Evolutionary conservation across 192 early-diverging fungal genomes (phyloP).

Genomic region (Backusella liffmaniae): DNA sequence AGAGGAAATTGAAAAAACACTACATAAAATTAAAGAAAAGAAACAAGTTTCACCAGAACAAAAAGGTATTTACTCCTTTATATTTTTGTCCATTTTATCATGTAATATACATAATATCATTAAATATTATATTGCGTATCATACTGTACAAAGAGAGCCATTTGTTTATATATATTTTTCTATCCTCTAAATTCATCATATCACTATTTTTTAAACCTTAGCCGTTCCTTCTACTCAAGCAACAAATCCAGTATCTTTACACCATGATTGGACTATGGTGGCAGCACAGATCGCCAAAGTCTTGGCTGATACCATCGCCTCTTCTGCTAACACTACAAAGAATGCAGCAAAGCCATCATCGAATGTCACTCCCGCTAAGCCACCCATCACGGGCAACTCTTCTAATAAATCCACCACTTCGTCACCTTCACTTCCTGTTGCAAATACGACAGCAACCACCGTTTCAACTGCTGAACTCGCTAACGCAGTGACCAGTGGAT

Average conservation of each 20-base stretch:
- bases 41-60: conserved; percentile 15
- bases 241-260: not conserved
- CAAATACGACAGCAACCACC: not conserved
- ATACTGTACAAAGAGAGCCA: not conserved
- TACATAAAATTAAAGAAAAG: conserved; percentile 25
- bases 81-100: not conserved
- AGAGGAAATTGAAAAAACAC: conserved; percentile 20
- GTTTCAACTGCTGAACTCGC: not conserved
- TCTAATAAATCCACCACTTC: not conserved
- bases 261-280: conserved; percentile 16
- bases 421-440: not conserved
- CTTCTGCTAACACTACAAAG: not conserved
- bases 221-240: not conserved
- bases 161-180: not conserved
- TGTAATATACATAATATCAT: not conserved
- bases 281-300: conserved; percentile 20
- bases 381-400: not conserved
- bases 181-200: not conserved
- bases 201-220: not conserved
- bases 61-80: conserved; percentile 5
- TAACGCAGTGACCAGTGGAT: conserved; percentile 10
- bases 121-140: not conserved
- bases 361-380: conserved; percentile 3
- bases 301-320: conserved; percentile 3
- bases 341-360: not conserved